These are phyloP conservation scores for Nakazawaea pomicola DNA, from an alignment of 805 yeast genomes.

Conservation along the genomic window DNA sequence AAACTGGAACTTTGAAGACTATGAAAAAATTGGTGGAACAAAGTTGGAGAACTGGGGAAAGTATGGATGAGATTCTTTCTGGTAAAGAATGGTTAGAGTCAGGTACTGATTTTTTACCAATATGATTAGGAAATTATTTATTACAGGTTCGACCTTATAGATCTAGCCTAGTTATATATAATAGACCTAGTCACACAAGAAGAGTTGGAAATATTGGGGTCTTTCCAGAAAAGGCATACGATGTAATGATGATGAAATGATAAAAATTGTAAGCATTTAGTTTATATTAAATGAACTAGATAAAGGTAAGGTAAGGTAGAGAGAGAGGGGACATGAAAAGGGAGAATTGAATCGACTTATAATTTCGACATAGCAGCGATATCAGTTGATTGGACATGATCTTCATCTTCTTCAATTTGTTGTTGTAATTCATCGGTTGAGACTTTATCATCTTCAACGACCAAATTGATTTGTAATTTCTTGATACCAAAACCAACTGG, in stretches of 20 bases:
- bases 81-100: conserved; percentile 42
- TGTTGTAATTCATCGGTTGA: conserved; percentile 86
- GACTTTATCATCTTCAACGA: conserved; percentile 95
- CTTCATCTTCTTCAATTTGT: conserved; percentile 85
- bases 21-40: conserved; percentile 36
- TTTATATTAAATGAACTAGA: too few species aligned
- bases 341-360: conserved; percentile 40
- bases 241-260: too few species aligned
- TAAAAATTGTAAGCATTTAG: too few species aligned
- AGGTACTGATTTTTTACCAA: conserved; percentile 48
- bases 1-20: conserved; percentile 49
- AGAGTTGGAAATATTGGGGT: too few species aligned
- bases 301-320: neutral
- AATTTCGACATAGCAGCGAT: conserved; percentile 97
- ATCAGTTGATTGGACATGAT: conserved; percentile 98
- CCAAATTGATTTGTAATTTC: conserved; percentile 98
- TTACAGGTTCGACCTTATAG: too few species aligned
- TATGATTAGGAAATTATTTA: too few species aligned
- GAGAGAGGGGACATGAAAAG: neutral
- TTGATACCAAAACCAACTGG: conserved; percentile 99
- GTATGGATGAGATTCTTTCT: conserved; percentile 37
- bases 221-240: too few species aligned
- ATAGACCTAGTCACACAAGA: too few species aligned
- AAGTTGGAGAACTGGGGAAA: conserved; percentile 40
- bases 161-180: too few species aligned